phyloP scores from a whole-genome alignment of 2,329 filamentous ascomycete species.

The Aspergillus sp. region DNA sequence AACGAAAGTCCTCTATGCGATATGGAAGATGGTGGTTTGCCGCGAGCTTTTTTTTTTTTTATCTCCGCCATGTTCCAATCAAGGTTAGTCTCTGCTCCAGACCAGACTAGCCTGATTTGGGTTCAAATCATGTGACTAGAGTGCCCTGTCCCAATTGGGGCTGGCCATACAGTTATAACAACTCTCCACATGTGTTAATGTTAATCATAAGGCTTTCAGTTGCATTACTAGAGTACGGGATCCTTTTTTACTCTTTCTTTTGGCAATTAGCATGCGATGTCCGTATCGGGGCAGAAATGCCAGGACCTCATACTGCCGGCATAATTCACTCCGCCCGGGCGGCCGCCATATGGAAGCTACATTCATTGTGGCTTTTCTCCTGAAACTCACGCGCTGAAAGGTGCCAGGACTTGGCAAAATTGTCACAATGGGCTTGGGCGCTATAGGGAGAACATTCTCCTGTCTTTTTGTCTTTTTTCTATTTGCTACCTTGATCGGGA shows the following conservation, averaged over 20 bases:
- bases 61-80: constrained; percentile 7
- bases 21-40: constrained; percentile 9
- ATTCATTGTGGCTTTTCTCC: constrained; percentile 5
- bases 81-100: constrained; percentile 4
- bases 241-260: not conserved
- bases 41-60: constrained; percentile 10
- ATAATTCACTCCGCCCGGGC: constrained; percentile 10
- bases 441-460: constrained; percentile 12
- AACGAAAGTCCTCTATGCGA: not conserved
- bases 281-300: constrained; percentile 1
- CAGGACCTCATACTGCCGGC: constrained; percentile 7
- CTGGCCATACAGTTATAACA: constrained; percentile 5
- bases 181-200: too few relatives aligned
- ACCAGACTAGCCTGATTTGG: constrained; percentile 11
- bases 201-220: too few relatives aligned
- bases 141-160: constrained; percentile 22
- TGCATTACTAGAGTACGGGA: too few relatives aligned
- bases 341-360: not conserved
- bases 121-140: constrained; percentile 16
- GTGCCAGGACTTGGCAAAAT: constrained; percentile 1
- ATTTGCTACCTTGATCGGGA: constrained; percentile 27
- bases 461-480: constrained; percentile 26
- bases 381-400: constrained; percentile 3
- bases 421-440: constrained; percentile 22
- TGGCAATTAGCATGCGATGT: not conserved